Evolutionary conservation across 2,329 filamentous ascomycete species (phyloP).

Genomic region (Ophiostoma fasciatum): DNA sequence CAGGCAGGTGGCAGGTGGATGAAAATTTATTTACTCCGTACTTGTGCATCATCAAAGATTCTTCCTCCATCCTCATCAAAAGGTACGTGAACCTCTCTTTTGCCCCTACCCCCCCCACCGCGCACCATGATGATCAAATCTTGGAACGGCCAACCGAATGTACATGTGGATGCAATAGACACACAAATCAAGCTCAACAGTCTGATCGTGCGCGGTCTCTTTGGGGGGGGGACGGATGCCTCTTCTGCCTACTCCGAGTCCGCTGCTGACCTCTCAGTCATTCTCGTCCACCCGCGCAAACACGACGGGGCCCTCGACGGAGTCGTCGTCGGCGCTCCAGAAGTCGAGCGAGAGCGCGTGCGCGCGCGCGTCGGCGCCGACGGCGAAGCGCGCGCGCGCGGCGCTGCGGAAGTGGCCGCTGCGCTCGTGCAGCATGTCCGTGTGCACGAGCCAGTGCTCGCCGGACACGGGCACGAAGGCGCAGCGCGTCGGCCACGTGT

Average conservation of each 20-base stretch:
- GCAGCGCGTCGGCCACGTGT: conserved; percentile 19
- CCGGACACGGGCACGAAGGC: conserved; percentile 22
- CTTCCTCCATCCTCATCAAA: too few relatives aligned
- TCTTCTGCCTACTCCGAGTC: too few relatives aligned
- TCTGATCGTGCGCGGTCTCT: conserved; percentile 38
- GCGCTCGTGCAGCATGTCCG: conserved; percentile 15
- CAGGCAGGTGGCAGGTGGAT: too few relatives aligned
- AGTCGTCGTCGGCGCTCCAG: conserved; percentile 7
- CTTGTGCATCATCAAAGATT: too few relatives aligned
- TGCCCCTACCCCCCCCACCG: too few relatives aligned
- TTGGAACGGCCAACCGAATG: conserved; percentile 53
- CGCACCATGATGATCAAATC: conserved; percentile 45
- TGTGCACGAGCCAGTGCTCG: conserved; percentile 21
- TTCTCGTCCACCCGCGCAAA: conserved; percentile 16
- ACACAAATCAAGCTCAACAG: conserved; percentile 34
- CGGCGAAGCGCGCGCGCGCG: conserved; percentile 18
- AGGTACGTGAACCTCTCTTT: too few relatives aligned
- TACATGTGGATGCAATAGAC: conserved; percentile 37
- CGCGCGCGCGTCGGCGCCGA: conserved; percentile 17
- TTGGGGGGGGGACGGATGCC: too few relatives aligned
- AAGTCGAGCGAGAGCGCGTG: conserved; percentile 19
- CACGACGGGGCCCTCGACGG: conserved; percentile 18
- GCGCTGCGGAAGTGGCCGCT: conserved; percentile 15
- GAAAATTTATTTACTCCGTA: too few relatives aligned
- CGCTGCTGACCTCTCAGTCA: neutral